These are phyloP conservation scores for Trichosporon inkin DNA, from an alignment of 1,284 basidiomycete species.

Conservation along the genomic window DNA sequence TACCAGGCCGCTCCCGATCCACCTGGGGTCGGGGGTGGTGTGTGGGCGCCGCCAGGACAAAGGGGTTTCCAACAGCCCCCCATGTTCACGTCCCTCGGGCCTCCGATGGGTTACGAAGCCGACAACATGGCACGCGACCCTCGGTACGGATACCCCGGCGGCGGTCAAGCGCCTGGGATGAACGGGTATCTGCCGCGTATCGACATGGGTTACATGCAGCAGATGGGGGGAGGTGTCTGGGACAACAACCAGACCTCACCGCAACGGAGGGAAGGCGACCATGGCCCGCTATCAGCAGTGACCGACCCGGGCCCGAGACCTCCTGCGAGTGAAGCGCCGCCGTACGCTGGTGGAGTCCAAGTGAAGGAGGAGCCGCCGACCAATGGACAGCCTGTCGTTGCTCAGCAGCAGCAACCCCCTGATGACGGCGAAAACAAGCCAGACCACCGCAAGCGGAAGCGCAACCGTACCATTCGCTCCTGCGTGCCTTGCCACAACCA, in stretches of 20 bases:
- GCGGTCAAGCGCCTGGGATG: background rate
- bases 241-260: background rate
- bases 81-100: background rate
- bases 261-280: background rate
- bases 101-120: background rate
- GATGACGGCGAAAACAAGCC: conserved; percentile 40
- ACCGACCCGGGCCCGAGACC: background rate
- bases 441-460: conserved; percentile 60
- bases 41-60: conserved; percentile 1
- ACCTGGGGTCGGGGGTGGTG: conserved; percentile 1
- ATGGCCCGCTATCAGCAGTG: background rate
- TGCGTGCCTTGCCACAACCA: conserved; percentile 90
- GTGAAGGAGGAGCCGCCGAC: conserved; percentile 11
- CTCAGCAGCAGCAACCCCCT: conserved; percentile 1
- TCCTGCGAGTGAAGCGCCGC: background rate
- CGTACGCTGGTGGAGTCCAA: background rate
- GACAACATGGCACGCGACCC: background rate
- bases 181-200: background rate
- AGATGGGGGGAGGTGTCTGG: background rate
- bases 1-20: conserved; percentile 6
- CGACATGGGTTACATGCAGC: conserved; percentile 3
- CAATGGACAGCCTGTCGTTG: conserved; percentile 4
- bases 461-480: conserved; percentile 81
- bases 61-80: conserved; percentile 2
- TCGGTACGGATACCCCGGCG: conserved; percentile 3